Base-by-base conservation (phyloP, 2,329 filamentous ascomycete species). In the Beauveria varroae region DNA sequence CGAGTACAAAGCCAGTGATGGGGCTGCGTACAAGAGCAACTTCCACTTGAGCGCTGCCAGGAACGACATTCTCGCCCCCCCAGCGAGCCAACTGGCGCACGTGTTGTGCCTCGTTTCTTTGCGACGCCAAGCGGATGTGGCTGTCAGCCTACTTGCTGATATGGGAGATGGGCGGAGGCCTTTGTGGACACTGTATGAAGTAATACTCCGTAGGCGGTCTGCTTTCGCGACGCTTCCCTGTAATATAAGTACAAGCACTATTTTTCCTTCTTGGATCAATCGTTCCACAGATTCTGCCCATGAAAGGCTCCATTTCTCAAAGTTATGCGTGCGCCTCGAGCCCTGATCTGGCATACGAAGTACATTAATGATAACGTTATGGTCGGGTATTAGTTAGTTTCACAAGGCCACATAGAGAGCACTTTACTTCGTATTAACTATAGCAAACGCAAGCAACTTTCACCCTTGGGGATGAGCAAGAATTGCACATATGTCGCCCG, bases 71-170 rank as follows among this genome's bases (percentile, higher is more conserved):
- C 44, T 47, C 12, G 20, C 44, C 22, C 6, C 5, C 20, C 20
- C 34, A 24, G 28, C 24, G 14, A 14, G 24, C 26, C 24, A 16
- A 30, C n/a, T 14, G 26, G 47, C 12, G 41, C 57, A 60, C 57
- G 57, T 60, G 57, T 54, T 4, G 18, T 40, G 9, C 1, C 26
- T 41, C 40, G 57, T 41, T 52, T 26, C 57, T 46, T 51, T 41
- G 40, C 26, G 50, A 54, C 50, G 50, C 28, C 20, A 5, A 53
- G 57, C 50, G 49, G 50, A 9, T 47, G 57, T 60, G 49, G 57
- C 57, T 60, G 40, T 44, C 46, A 60, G 57, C 50, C 50, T 22
- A 40, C 57, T 54, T 60, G 57, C 57, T 51, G 8, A 34, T 24
- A 30, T 43, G 28, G 49, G 50, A 46, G n/a, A 34, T 30, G 40